Evolutionary conservation across 768 basidiomycete genomes (phyloP), one percentile per base, ranked within the genome.

Genomic region (Boletus pseudo-olivaceus): DNA sequence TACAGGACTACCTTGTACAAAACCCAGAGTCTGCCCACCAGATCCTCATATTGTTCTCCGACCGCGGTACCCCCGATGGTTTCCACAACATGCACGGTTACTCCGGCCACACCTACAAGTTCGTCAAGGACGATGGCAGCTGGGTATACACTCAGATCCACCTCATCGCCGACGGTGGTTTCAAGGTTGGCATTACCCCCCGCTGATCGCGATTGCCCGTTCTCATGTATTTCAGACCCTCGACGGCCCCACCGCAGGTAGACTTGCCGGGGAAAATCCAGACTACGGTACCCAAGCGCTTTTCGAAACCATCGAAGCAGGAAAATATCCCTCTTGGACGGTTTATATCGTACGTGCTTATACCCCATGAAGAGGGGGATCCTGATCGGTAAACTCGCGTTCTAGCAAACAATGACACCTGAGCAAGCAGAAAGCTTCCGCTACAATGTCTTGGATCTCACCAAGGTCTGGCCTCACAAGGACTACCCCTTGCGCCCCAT

Each of bases 21-120:
- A 92, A 91, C 74, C 88, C 90, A 10, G 90, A 94, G 75, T 89
- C 91, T 19, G 90, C 88, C 54, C 90, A 93, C 71, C 90, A 93
- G 73, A 76, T 91, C 64, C 79, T 90, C 81, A 95, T 95, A 70
- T 80, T 92, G 55, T 87, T 97, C 77, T 90, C 90, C n/a, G 95
- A 98, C 73, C 90, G 95, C 64, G 88, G 92, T 44, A 97, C 93
- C 52, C 95, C 96, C 56, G 87, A 85, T 72, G 93, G 83, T n/a
- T 94, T 76, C 75, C 85, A 90, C 73, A 76, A 85, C 57, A 78
- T 84, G 84, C 91, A 98, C 73, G 95, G 93, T 3, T 97, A 94
- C 78, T 90, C 90, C 47, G 91, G 95, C 15, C 93, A 97, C 79
- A 87, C 94, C 32, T 91, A 79, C 79, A 90, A 94, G 71, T 84